These are phyloP conservation scores for Pseudopithomyces chartarum DNA, from an alignment of 2,329 filamentous ascomycete species.

Conservation along the genomic window DNA sequence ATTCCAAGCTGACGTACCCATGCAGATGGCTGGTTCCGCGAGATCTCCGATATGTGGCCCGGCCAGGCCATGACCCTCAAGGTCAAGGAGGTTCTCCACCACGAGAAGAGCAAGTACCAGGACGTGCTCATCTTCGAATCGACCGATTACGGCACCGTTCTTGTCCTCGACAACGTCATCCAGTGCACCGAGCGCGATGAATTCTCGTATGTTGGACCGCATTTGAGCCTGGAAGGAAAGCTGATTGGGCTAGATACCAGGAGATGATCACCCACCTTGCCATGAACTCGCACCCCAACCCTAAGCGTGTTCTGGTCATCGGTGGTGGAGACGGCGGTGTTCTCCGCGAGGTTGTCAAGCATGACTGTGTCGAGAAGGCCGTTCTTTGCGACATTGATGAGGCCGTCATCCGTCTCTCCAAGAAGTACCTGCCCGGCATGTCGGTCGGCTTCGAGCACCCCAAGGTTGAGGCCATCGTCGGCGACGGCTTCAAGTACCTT, in stretches of 20 bases:
- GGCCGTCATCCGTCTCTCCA: conserved; percentile 97
- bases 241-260: conserved; percentile 69
- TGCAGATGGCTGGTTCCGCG: conserved; percentile 99
- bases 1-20: conserved; percentile 4
- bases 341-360: conserved; percentile 98
- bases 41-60: conserved; percentile 99
- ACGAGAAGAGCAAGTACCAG: conserved; percentile 99
- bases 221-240: not conserved
- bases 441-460: conserved; percentile 90
- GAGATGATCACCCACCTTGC: conserved; percentile 99
- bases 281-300: conserved; percentile 97
- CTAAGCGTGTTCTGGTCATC: conserved; percentile 98
- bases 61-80: conserved; percentile 92
- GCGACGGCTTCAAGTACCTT: conserved; percentile 98
- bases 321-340: conserved; percentile 97
- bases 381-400: conserved; percentile 98
- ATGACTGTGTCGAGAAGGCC: conserved; percentile 94
- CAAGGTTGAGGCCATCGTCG: conserved; percentile 89
- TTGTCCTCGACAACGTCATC: conserved; percentile 98
- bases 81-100: conserved; percentile 96
- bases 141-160: conserved; percentile 92
- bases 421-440: conserved; percentile 97
- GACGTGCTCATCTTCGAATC: conserved; percentile 99
- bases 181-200: conserved; percentile 98
- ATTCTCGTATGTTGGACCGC: conserved; percentile 69